Conservation (phyloP, 441 rosid species). For the Bruguiera hainesii region DNA sequence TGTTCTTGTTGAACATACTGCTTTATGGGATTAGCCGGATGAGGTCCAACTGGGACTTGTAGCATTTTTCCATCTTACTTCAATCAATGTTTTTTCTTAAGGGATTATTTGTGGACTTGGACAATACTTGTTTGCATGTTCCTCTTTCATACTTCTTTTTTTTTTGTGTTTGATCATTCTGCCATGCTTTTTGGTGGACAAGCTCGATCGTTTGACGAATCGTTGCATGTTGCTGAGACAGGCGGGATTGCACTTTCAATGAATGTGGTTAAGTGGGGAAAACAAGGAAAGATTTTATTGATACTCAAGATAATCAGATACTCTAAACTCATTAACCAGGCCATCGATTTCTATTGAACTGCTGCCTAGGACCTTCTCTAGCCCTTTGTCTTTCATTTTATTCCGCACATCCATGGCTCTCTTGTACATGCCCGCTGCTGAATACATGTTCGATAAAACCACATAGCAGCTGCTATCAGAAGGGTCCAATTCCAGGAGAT, state of each 20-base stretch:
- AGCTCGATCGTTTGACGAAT: too few species aligned
- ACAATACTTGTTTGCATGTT: not conserved
- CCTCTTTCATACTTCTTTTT: not conserved
- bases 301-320: not conserved
- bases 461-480: slow-evolving; percentile 11
- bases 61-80: too few species aligned
- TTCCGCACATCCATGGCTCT: slow-evolving; percentile 6
- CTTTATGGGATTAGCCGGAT: too few species aligned
- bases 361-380: slow-evolving; percentile 12
- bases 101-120: not conserved
- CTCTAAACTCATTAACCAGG: slow-evolving; percentile 10
- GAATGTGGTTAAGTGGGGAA: not conserved
- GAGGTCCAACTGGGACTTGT: too few species aligned
- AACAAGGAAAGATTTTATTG: not conserved
- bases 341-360: slow-evolving; percentile 17
- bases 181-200: not conserved
- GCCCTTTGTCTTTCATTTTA: slow-evolving; percentile 8
- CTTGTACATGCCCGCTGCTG: slow-evolving; percentile 13
- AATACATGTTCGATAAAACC: slow-evolving; percentile 13
- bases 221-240: not conserved
- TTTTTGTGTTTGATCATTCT: not conserved
- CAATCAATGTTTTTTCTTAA: not conserved
- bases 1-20: too few species aligned
- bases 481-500: slow-evolving; percentile 15
- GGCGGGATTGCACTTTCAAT: not conserved